These are phyloP conservation scores for Clathrospora elynae DNA, from an alignment of 2,329 filamentous ascomycete genomes.

Conservation along the genomic window DNA sequence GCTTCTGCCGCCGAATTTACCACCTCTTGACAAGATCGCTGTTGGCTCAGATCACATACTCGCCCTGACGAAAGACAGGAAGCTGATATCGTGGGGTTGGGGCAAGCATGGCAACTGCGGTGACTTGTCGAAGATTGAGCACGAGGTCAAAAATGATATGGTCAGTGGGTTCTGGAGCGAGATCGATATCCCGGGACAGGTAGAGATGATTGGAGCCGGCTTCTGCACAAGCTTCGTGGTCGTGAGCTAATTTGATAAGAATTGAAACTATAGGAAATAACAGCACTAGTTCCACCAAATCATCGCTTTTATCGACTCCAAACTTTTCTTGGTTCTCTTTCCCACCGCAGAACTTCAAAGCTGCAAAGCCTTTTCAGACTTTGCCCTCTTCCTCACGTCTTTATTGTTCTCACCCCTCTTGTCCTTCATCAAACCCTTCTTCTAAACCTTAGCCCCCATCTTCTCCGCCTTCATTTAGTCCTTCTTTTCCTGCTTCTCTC, in stretches of 20 bases:
- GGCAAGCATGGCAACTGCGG: constrained; percentile 98
- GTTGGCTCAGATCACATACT: constrained; percentile 91
- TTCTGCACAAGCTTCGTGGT: constrained; percentile 41
- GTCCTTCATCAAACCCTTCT: no score
- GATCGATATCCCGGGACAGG: constrained; percentile 28
- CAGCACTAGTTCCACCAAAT: not conserved
- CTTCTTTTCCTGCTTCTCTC: no score
- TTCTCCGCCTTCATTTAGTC: no score
- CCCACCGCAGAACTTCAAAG: not conserved
- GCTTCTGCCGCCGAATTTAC: constrained; percentile 67
- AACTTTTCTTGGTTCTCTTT: no score
- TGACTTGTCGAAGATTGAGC: constrained; percentile 16
- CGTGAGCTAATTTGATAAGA: constrained; percentile 5
- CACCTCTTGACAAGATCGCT: constrained; percentile 66
- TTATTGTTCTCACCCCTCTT: no score
- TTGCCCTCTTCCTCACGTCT: no score
- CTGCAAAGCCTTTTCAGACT: no score
- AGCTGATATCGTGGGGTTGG: constrained; percentile 90
- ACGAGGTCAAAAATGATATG: constrained; percentile 34
- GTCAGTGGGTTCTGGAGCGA: constrained; percentile 39
- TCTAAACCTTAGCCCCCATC: no score
- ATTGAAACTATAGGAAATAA: no score
- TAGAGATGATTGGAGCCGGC: constrained; percentile 32
- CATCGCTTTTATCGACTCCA: not conserved
- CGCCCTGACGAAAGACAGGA: constrained; percentile 66